Percentiles rank a stretch among this genome's conserved stretches.
These are phyloP conservation scores for Pinus albicaulis DNA, from an alignment of 75 land plant species.

Conservation along the genomic window DNA sequence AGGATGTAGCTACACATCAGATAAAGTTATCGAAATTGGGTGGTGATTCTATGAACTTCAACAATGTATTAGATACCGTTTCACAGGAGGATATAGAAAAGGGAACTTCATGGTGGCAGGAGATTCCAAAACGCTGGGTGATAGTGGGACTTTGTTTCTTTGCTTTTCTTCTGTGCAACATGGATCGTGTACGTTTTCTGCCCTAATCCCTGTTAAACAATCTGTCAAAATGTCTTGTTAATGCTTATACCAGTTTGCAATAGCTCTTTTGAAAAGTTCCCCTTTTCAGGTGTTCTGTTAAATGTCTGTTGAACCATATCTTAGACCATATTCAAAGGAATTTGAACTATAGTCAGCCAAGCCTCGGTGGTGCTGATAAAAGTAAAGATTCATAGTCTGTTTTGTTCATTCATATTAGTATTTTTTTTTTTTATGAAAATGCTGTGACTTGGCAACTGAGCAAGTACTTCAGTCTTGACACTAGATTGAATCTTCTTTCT, in stretches of 20 bases:
- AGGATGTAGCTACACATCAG: slow-evolving; percentile 18
- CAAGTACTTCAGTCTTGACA: no score
- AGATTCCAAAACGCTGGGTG: slow-evolving; percentile 86
- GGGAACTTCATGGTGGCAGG: slow-evolving; percentile 51
- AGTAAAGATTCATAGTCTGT: not conserved
- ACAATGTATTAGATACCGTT: slow-evolving; percentile 25
- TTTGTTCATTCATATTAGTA: not conserved
- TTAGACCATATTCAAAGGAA: slow-evolving; percentile 1
- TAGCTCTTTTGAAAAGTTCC: not conserved
- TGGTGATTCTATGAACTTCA: slow-evolving; percentile 20
- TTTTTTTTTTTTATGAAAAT: not conserved
- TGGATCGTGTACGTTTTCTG: slow-evolving; percentile 81
- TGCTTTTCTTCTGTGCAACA: slow-evolving; percentile 97
- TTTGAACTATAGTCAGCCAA: not conserved
- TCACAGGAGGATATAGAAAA: slow-evolving; percentile 18
- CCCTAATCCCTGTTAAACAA: not conserved
- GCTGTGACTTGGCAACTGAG: not conserved
- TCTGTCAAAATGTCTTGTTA: not conserved
- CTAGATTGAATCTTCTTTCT: no score
- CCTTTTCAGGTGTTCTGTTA: not conserved
- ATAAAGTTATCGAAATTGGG: slow-evolving; percentile 21
- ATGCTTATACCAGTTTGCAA: not conserved
- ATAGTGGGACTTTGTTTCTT: slow-evolving; percentile 91
- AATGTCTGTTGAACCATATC: not conserved
- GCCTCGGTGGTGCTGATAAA: not conserved